Conservation (phyloP, 371 early-diverging fungal genomes). For the Rhizopus microsporus region DNA sequence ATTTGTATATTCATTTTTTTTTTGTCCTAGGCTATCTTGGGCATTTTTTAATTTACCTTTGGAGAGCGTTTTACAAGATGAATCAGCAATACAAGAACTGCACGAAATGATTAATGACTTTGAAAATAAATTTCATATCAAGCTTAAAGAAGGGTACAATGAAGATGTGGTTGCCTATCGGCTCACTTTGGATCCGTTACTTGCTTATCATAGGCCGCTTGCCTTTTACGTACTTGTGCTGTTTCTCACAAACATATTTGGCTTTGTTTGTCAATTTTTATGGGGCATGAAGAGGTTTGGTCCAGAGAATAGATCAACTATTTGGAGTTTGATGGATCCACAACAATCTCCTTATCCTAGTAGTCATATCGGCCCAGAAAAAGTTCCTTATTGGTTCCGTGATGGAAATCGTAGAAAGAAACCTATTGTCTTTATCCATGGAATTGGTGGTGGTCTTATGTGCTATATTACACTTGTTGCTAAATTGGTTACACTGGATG, state of each 20-base stretch:
- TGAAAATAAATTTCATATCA: conserved; percentile 40
- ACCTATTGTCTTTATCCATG: conserved; percentile 73
- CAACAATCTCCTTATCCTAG: conserved; percentile 16
- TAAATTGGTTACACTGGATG: conserved; percentile 40
- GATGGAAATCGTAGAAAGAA: conserved; percentile 47
- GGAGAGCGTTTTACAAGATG: conserved; percentile 44
- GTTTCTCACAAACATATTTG: conserved; percentile 21
- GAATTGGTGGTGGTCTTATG: conserved; percentile 69
- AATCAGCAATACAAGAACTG: conserved; percentile 36
- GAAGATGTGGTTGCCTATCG: conserved; percentile 57
- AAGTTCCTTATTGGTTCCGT: conserved; percentile 56
- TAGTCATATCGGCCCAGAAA: conserved; percentile 12
- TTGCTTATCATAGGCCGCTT: conserved; percentile 69
- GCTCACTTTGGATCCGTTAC: conserved; percentile 64
- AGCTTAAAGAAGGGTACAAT: conserved; percentile 58
- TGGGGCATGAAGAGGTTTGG: conserved; percentile 43
- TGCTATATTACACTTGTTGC: conserved; percentile 58
- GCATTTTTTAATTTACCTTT: conserved; percentile 51
- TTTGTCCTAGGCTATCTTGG: conserved; percentile 52
- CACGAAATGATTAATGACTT: conserved; percentile 49
- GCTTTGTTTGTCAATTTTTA: conserved; percentile 20
- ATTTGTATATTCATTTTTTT: conserved; percentile 7
- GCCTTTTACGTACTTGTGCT: conserved; percentile 54
- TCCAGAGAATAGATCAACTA: conserved; percentile 33
- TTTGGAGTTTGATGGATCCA: conserved; percentile 35